Base-by-base conservation (phyloP, 2,329 filamentous ascomycete species). In the Fonsecaea pedrosoi region DNA sequence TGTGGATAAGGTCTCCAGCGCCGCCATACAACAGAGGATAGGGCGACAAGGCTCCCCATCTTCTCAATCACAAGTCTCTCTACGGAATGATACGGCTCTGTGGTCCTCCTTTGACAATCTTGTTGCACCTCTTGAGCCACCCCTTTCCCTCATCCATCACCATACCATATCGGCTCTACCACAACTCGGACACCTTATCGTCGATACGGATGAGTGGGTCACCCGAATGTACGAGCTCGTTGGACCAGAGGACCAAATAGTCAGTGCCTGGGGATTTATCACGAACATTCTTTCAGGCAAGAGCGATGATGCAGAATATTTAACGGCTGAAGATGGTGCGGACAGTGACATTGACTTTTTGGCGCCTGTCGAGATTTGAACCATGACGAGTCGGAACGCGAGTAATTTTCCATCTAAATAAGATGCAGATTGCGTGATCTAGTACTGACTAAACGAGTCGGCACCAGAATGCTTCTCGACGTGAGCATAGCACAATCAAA, bases 251-350 rank as follows among this genome's bases (percentile, higher is more conserved):
- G 66, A 64, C 21, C 60, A 60, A 38, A 62, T 68, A 4, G 56
- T 62, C 10, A 61, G 37, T 60, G 53, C 68, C 5, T 70, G 63
- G 37, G 68, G 58, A n/a, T 70, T 68, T 37, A 62, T 70, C 10
- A 64, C 66, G 45, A 70, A 70, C 37, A 59, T 70, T 38, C 54
- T 70, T 3, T 57, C 60, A 2, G 65, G 68, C 37, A 68, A 70
- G 56, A 40, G 60, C 13, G 58, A 68, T 5, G 38, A 34, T 15
- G 32, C n/a, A 21, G 53, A 35, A 40, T 53, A 54, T 8, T 15
- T 21, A 40, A 30, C 50, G 40, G 18, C 15, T 21, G 35, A 42
- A 25, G 38, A 34, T 18, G 42, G 57, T 2, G 40, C 57, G n/a
- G 57, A 60, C 15, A 50, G 40, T 37, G 61, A 58, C 4, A 37